Conservation (phyloP, 2,329 filamentous ascomycete species). For the Fusarium zealandicum region DNA sequence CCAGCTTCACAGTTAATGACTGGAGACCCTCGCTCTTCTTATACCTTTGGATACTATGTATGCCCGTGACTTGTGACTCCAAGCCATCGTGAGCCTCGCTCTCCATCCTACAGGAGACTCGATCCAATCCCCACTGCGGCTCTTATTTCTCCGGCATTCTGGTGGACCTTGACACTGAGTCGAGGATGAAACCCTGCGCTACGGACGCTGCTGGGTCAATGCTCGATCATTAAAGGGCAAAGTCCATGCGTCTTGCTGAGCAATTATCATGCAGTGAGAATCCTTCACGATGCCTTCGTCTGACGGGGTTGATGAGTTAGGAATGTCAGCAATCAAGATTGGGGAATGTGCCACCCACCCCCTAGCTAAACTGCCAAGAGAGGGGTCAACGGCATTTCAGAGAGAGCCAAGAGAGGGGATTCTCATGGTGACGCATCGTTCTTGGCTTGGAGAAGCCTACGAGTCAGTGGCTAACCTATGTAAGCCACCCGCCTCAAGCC, state of each 20-base stretch:
- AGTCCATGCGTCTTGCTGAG: neutral
- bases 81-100: neutral
- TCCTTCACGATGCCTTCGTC: neutral
- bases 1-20: no score
- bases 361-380: neutral
- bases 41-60: neutral
- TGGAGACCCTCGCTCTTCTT: neutral
- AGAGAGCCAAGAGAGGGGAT: slow-evolving; percentile 4
- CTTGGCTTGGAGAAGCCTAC: neutral
- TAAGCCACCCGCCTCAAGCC: neutral
- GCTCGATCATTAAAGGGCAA: neutral
- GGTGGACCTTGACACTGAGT: neutral
- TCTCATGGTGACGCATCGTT: neutral
- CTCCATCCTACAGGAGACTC: neutral
- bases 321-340: neutral
- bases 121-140: neutral
- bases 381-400: neutral
- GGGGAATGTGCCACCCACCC: neutral
- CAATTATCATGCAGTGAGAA: neutral
- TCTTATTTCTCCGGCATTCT: neutral
- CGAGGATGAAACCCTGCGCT: neutral
- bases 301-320: no score
- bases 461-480: neutral
- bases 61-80: neutral
- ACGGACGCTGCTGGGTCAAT: neutral